A percentile compares a stretch with the other conserved stretches of the same genome.
Evolutionary conservation across 2,329 filamentous ascomycete species (phyloP).

Genomic region (Nemania serpens): DNA sequence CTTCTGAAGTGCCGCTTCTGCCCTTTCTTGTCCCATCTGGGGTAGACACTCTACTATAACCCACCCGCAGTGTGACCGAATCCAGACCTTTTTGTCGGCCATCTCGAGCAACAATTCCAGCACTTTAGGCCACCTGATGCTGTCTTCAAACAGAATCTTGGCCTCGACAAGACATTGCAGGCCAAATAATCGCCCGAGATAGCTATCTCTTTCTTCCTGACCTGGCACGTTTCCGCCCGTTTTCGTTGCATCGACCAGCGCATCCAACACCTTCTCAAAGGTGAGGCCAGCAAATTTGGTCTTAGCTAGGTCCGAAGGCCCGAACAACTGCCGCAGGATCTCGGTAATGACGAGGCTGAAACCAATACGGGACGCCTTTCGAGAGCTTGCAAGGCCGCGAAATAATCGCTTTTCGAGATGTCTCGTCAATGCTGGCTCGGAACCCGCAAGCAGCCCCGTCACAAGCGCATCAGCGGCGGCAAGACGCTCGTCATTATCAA

Average conservation of each 20-base stretch:
- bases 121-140: slow-evolving; percentile 67
- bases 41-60: slow-evolving; percentile 75
- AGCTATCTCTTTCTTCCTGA: slow-evolving; percentile 84
- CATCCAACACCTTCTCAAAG: slow-evolving; percentile 59
- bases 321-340: slow-evolving; percentile 72
- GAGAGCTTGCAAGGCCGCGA: slow-evolving; percentile 84
- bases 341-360: slow-evolving; percentile 90
- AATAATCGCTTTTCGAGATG: slow-evolving; percentile 74
- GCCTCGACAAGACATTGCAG: slow-evolving; percentile 85
- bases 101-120: slow-evolving; percentile 75
- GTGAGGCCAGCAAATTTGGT: slow-evolving; percentile 57
- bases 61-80: slow-evolving; percentile 85
- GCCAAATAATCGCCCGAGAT: slow-evolving; percentile 85
- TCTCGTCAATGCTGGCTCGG: slow-evolving; percentile 59
- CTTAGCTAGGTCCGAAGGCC: slow-evolving; percentile 49
- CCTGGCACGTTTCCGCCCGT: slow-evolving; percentile 58
- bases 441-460: slow-evolving; percentile 56
- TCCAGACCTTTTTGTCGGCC: slow-evolving; percentile 82
- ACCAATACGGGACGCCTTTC: slow-evolving; percentile 85
- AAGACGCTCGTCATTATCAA: slow-evolving; percentile 60
- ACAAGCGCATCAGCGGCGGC: slow-evolving; percentile 63
- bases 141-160: slow-evolving; percentile 67
- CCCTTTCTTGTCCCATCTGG: slow-evolving; percentile 62
- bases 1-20: slow-evolving; percentile 64
- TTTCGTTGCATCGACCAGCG: slow-evolving; percentile 61